Percentiles rank a stretch among this genome's conserved stretches.
These are phyloP conservation scores for Trapa bicornis DNA, from an alignment of 345 rosid species.

Conservation along the genomic window DNA sequence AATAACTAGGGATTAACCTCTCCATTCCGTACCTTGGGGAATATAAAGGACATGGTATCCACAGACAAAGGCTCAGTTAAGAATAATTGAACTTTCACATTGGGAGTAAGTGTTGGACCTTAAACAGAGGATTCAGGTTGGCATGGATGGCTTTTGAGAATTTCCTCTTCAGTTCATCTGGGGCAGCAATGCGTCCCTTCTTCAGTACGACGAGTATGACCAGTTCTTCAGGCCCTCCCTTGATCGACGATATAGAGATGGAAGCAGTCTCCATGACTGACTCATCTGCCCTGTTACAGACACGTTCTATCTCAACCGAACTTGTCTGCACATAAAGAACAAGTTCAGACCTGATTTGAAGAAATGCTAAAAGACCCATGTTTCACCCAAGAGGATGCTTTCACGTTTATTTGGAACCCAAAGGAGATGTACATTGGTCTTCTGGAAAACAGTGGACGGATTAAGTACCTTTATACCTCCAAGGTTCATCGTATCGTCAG, in stretches of 20 bases:
- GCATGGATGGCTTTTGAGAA: slow-evolving; percentile 51
- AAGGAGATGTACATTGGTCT: neutral
- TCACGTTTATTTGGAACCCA: neutral
- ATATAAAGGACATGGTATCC: neutral
- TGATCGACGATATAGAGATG: slow-evolving; percentile 37
- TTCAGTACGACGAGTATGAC: slow-evolving; percentile 51
- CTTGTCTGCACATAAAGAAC: slow-evolving; percentile 44
- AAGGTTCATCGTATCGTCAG: slow-evolving; percentile 97
- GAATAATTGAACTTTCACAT: neutral
- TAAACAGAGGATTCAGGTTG: slow-evolving; percentile 77
- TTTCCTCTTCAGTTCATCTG: slow-evolving; percentile 38
- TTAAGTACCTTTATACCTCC: slow-evolving; percentile 80
- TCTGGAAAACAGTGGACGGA: neutral
- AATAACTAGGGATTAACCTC: neutral
- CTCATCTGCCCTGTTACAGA: slow-evolving; percentile 62
- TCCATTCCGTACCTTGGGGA: neutral
- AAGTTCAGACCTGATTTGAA: neutral
- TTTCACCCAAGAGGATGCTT: neutral
- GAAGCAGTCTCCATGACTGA: slow-evolving; percentile 74
- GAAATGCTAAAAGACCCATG: neutral
- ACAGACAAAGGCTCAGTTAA: neutral
- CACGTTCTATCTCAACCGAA: slow-evolving; percentile 79
- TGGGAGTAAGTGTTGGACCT: slow-evolving; percentile 29
- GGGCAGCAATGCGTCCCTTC: slow-evolving; percentile 27
- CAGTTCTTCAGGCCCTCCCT: slow-evolving; percentile 72